Evolutionary conservation across 2,329 filamentous ascomycete species (phyloP).

Genomic region (Microcyclosporella mali): DNA sequence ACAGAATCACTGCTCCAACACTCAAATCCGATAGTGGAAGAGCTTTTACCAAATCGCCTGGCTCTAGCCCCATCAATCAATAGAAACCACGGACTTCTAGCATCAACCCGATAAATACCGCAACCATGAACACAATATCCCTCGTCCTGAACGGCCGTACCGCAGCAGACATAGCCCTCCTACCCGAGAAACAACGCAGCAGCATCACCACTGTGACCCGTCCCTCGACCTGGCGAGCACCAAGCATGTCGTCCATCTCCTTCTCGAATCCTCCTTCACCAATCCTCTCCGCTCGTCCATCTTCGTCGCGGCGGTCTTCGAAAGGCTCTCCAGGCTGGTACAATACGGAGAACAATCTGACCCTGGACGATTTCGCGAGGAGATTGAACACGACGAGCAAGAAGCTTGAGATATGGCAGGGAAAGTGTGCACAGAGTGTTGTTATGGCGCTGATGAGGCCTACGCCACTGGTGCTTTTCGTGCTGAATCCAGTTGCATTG

Average conservation of each 20-base stretch:
- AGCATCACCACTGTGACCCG: conserved; percentile 9
- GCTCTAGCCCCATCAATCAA: too few species aligned
- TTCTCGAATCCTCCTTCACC: background rate
- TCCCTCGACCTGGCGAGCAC: background rate
- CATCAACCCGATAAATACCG: background rate
- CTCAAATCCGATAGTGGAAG: too few species aligned
- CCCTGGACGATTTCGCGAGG: conserved; percentile 26
- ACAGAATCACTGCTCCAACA: too few species aligned
- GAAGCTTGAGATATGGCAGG: conserved; percentile 23
- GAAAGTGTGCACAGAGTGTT: conserved; percentile 25
- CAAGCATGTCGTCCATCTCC: background rate
- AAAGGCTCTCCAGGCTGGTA: conserved; percentile 26
- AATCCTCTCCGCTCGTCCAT: background rate
- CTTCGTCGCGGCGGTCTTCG: conserved; percentile 4
- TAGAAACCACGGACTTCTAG: too few species aligned
- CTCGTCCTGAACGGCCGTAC: conserved; percentile 26
- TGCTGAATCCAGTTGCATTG: conserved; percentile 28
- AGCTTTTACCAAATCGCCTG: too few species aligned
- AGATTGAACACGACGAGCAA: conserved; percentile 21
- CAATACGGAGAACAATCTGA: conserved; percentile 20
- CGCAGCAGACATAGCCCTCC: conserved; percentile 15
- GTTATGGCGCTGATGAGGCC: conserved; percentile 30
- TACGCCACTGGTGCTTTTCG: conserved; percentile 26
- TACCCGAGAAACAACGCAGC: conserved; percentile 13
- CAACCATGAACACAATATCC: conserved; percentile 26